Evolutionary conservation across 345 rosid species (phyloP).

Genomic region (Luvunga scandens): DNA sequence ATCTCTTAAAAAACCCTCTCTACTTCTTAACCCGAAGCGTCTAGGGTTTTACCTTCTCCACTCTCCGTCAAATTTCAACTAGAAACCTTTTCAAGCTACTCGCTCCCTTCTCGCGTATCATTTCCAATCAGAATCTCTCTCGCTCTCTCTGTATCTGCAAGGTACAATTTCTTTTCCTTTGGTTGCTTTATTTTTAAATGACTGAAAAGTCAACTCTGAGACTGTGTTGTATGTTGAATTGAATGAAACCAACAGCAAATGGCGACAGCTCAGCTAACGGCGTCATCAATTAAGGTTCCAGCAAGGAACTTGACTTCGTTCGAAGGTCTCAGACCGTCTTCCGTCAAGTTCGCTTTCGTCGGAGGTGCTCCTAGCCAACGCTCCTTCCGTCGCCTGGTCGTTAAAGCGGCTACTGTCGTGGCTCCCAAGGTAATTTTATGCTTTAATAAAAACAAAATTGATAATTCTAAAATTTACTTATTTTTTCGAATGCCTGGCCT

Average conservation of each 20-base stretch:
- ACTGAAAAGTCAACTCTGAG: background rate
- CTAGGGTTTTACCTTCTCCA: conserved; percentile 23
- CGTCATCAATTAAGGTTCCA: conserved; percentile 49
- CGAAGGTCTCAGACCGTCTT: conserved; percentile 61
- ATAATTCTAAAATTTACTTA: background rate
- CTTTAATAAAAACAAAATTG: too few relatives aligned
- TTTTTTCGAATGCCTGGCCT: background rate
- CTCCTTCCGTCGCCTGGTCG: conserved; percentile 52
- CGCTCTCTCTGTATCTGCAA: background rate
- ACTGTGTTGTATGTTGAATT: background rate
- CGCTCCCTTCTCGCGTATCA: background rate
- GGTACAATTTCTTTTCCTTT: background rate
- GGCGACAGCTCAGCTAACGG: conserved; percentile 68
- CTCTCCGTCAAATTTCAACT: background rate
- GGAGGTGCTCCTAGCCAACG: conserved; percentile 35
- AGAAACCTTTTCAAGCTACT: background rate
- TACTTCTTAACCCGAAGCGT: background rate
- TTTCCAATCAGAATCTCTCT: background rate
- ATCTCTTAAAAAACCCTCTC: background rate
- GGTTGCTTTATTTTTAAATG: background rate
- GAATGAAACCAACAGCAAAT: conserved; percentile 30
- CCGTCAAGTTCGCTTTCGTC: conserved; percentile 48
- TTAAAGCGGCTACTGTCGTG: conserved; percentile 81
- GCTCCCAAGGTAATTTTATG: conserved; percentile 72
- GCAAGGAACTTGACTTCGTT: conserved; percentile 53